Conservation (phyloP, 139 green algal species). For the Eudorina sp. region DNA sequence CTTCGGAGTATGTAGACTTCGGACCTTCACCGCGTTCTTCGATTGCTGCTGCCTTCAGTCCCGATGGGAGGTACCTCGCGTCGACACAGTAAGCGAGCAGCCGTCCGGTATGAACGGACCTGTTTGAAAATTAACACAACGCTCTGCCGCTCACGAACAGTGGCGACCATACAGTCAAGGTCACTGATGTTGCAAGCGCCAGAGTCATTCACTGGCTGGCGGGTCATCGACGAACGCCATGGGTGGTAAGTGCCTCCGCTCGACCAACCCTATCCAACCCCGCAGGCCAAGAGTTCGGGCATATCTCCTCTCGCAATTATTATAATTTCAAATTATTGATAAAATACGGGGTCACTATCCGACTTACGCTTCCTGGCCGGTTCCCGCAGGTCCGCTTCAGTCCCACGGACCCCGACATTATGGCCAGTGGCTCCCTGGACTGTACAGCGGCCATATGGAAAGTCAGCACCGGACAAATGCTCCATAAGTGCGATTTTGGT, state of each 20-base stretch:
- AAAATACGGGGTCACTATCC: neutral
- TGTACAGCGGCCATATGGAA: slow-evolving; percentile 87
- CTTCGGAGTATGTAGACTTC: slow-evolving; percentile 76
- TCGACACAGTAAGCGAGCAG: slow-evolving; percentile 93
- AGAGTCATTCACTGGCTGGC: slow-evolving; percentile 69
- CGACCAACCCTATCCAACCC: neutral
- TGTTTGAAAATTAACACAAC: too few species aligned
- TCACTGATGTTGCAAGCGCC: slow-evolving; percentile 77
- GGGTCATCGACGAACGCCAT: slow-evolving; percentile 90
- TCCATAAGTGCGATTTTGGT: slow-evolving; percentile 81
- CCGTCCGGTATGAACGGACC: too few species aligned
- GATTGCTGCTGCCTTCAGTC: slow-evolving; percentile 88
- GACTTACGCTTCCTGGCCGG: too few species aligned
- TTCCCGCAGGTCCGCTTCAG: slow-evolving; percentile 87
- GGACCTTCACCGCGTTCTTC: slow-evolving; percentile 85
- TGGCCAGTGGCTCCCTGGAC: slow-evolving; percentile 91
- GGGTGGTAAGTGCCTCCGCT: slow-evolving; percentile 78
- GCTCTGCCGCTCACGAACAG: slow-evolving; percentile 57
- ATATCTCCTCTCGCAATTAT: neutral
- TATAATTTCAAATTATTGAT: neutral
- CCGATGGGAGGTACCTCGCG: slow-evolving; percentile 85
- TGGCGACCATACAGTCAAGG: slow-evolving; percentile 95
- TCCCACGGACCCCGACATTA: slow-evolving; percentile 69
- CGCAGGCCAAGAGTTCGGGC: neutral
- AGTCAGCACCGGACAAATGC: slow-evolving; percentile 73